These are phyloP conservation scores for Centella asiatica DNA, from an alignment of 129 eudicot genomes.

Conservation along the genomic window DNA sequence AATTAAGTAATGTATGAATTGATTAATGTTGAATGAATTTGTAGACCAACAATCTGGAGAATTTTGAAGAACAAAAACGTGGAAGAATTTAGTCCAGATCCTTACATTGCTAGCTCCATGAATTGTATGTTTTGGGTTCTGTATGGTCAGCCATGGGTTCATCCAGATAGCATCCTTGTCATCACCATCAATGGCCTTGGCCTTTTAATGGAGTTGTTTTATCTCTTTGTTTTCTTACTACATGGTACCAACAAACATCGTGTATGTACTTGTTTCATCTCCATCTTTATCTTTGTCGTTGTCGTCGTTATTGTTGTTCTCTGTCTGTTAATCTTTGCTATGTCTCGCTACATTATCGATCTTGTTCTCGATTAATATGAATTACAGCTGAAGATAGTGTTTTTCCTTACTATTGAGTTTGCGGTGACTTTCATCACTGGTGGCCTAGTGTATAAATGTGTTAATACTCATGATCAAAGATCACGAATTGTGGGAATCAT, in stretches of 20 bases:
- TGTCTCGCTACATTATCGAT: too few relatives aligned
- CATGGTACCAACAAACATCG: slow-evolving; percentile 29
- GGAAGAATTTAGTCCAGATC: slow-evolving; percentile 51
- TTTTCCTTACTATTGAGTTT: slow-evolving; percentile 13
- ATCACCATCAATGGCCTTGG: slow-evolving; percentile 57
- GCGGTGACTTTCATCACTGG: slow-evolving; percentile 11
- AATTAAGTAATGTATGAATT: too few relatives aligned
- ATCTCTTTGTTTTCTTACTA: slow-evolving; percentile 36
- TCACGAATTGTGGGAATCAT: slow-evolving; percentile 43
- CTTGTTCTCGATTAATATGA: too few relatives aligned
- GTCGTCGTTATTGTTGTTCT: too few relatives aligned
- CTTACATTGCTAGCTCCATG: slow-evolving; percentile 48
- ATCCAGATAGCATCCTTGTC: slow-evolving; percentile 57
- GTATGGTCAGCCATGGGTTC: slow-evolving; percentile 58
- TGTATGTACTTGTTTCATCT: slow-evolving; percentile 28
- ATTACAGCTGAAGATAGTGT: slow-evolving; percentile 30
- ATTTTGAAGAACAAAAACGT: slow-evolving; percentile 39
- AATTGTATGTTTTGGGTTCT: slow-evolving; percentile 72
- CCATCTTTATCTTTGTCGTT: background rate
- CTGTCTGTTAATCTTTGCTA: too few relatives aligned
- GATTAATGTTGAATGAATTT: background rate
- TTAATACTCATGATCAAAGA: slow-evolving; percentile 28
- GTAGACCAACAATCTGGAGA: slow-evolving; percentile 48
- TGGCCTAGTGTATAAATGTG: slow-evolving; percentile 12
- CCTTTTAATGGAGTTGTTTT: slow-evolving; percentile 37